phyloP scores from a whole-genome alignment of 2,329 filamentous ascomycete species.

The Ceratocystiopsis sp. region DNA sequence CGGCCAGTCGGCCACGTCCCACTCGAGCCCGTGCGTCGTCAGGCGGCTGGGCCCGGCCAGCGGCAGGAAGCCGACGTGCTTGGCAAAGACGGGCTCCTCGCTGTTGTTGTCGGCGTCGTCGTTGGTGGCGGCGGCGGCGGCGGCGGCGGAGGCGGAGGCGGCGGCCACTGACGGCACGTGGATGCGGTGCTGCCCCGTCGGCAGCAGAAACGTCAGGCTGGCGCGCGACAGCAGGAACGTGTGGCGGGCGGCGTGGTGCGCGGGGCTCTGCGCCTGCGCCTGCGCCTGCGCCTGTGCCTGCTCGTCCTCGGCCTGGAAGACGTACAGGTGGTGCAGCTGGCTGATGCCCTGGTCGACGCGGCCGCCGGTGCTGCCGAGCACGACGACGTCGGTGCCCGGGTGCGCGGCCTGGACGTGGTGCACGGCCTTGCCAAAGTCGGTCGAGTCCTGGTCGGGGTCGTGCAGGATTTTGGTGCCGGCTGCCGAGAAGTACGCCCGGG shows the following conservation, averaged over 20 bases:
- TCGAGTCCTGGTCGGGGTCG: constrained; percentile 69
- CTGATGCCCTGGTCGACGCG: constrained; percentile 86
- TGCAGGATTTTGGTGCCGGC: constrained; percentile 42
- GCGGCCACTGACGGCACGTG: constrained; percentile 34
- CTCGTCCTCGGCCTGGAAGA: constrained; percentile 36
- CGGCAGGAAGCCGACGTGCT: constrained; percentile 75
- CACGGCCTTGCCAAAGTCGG: constrained; percentile 79
- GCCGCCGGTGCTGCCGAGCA: constrained; percentile 72
- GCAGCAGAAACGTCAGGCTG: constrained; percentile 70
- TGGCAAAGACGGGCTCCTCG: constrained; percentile 47
- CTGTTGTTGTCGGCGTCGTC: too few relatives aligned
- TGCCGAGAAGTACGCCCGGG: constrained; percentile 44
- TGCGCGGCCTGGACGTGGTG: constrained; percentile 30
- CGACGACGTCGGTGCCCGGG: constrained; percentile 44
- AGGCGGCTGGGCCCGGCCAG: constrained; percentile 65
- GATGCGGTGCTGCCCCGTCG: constrained; percentile 49
- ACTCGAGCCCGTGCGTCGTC: constrained; percentile 65
- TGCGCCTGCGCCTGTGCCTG: too few relatives aligned
- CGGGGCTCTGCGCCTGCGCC: not conserved
- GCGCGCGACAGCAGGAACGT: constrained; percentile 70
- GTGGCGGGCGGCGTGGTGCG: constrained; percentile 17
- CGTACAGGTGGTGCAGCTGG: constrained; percentile 69
- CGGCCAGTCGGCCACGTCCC: constrained; percentile 74
- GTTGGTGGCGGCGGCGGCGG: constrained; percentile 4
- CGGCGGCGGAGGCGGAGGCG: not conserved